Base-by-base conservation (phyloP, 768 basidiomycete species). In the Serendipita vermifera region DNA sequence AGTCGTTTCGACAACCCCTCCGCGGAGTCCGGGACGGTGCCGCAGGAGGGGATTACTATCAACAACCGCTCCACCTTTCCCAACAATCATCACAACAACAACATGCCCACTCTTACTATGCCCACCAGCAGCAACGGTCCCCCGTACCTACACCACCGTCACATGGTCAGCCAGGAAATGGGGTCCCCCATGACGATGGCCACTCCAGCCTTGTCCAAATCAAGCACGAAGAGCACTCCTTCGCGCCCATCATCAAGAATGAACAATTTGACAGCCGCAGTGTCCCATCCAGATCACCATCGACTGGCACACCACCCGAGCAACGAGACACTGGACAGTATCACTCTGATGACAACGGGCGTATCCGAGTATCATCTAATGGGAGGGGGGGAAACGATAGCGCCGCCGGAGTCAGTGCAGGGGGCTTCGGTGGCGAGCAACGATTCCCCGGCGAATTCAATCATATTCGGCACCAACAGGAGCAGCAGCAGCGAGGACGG, bases 291-390 rank as follows among this genome's bases (percentile, higher is more conserved):
- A 51, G 46, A 51, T 22, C 46, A 51, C n/a, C n/a, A n/a, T 51
- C 46, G 46, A 27, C 46, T 51, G 27, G 9, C 11, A 27, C 46
- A 51, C 46, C 32, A 22, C 27, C 46, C 17, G 46, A 51, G 46
- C 46, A 51, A 51, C 46, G 46, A 51, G 46, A 51, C 46, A 51
- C 46, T 51, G 46, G 46, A 51, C 46, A 51, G 46, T 31, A 20
- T 24, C 24, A 20, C n/a, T n/a, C n/a, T n/a, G n/a, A n/a, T n/a
- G n/a, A 51, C 46, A 66, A 73, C 81, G 67, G 72, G 82, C 80
- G 29, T 62, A 61, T 35, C 62, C 41, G 56, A 54, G 41, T 60
- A 63, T n/a, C n/a, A 58, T 63, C 70, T 65, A 64, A 64, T 7
- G 17, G n/a, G 24, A 51, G 46, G 46, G 29, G 46, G 46, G 46